These are phyloP conservation scores for Penicillium polonicum DNA, from an alignment of 2,329 filamentous ascomycete genomes.

Conservation along the genomic window DNA sequence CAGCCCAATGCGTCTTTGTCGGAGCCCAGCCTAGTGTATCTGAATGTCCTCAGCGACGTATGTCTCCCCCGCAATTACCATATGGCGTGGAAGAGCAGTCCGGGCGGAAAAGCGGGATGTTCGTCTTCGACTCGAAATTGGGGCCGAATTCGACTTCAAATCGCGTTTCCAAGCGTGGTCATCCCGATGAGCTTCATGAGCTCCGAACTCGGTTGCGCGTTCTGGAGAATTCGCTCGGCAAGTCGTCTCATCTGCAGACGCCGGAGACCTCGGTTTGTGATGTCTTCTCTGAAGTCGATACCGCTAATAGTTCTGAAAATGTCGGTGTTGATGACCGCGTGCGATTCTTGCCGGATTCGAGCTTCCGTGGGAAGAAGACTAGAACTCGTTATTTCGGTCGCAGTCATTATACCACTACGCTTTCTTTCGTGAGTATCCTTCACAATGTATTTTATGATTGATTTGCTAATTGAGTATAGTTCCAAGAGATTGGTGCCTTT, in stretches of 20 bases:
- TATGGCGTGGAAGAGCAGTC: conserved; percentile 12
- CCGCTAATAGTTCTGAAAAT: conserved; percentile 13
- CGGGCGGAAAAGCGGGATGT: conserved; percentile 25
- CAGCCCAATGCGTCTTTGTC: conserved; percentile 55
- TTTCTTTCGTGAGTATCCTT: conserved; percentile 32
- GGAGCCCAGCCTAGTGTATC: conserved; percentile 20
- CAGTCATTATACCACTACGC: conserved; percentile 30
- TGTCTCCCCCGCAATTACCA: conserved; percentile 18
- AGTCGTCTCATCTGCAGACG: conserved; percentile 21
- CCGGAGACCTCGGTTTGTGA: conserved; percentile 28
- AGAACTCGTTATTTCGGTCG: conserved; percentile 34
- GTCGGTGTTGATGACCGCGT: conserved; percentile 29
- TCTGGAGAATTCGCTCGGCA: conserved; percentile 30
- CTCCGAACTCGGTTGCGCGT: conserved; percentile 28
- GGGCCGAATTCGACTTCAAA: conserved; percentile 21
- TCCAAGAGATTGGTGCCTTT: conserved; percentile 30
- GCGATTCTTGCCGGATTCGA: conserved; percentile 27
- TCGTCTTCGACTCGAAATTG: conserved; percentile 36
- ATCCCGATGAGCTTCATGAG: conserved; percentile 32
- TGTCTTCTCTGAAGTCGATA: conserved; percentile 15
- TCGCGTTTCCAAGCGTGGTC: conserved; percentile 26
- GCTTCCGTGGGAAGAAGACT: conserved; percentile 33
- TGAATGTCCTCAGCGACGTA: conserved; percentile 8
- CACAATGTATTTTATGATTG: background rate
- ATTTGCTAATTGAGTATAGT: conserved; percentile 20